Base-by-base conservation (phyloP, 257 asterid species). In the Solanum arcanum region DNA sequence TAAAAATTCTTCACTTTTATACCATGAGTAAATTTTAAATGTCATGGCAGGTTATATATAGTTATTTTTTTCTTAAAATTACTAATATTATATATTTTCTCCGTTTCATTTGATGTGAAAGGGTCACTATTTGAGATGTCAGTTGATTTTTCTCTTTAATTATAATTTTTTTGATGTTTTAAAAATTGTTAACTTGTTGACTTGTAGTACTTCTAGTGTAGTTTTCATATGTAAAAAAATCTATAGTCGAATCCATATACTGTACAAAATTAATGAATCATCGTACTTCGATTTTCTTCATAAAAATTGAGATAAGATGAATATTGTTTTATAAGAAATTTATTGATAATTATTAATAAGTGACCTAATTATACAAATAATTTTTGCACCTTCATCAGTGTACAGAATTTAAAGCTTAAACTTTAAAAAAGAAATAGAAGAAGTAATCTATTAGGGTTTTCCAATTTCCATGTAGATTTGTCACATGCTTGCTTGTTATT, bases 401-500 rank as follows among this genome's bases (percentile, higher is more conserved):
- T 20, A 5, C 27, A 74, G 1, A 74, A 37, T 4, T 35, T 37
- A 74, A 73, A 73, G 0, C 37, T 52, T 41, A 5, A 37, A 37
- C 7, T 52, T 56, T 0, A 1, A 52, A 52, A 72, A 9, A 29
- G 3, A 52, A 47, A 14, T 42, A 42, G 37, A 76, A 44, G 39
- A n/a, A 42, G n/a, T 16, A 46, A 47, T 80, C 44, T 37, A 27
- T 42, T 29, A 29, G 85, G 66, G 84, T 9, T 80, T 29, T 56
- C 10, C 64, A 56, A 18, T 18, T 16, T 80, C 29, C 68, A 47
- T 29, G 41, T 5, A 47, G 85, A 80, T 80, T 80, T 47, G 25
- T 47, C 83, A 69, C 41, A 88, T 88, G 86, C 77, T 76, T 85
- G 25, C 42, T 70, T 87, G 85, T 85, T 33, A 18, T 31, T 77